These are phyloP conservation scores for Carex scoparia DNA, from an alignment of 176 grass and related monocot genomes.

Conservation along the genomic window DNA sequence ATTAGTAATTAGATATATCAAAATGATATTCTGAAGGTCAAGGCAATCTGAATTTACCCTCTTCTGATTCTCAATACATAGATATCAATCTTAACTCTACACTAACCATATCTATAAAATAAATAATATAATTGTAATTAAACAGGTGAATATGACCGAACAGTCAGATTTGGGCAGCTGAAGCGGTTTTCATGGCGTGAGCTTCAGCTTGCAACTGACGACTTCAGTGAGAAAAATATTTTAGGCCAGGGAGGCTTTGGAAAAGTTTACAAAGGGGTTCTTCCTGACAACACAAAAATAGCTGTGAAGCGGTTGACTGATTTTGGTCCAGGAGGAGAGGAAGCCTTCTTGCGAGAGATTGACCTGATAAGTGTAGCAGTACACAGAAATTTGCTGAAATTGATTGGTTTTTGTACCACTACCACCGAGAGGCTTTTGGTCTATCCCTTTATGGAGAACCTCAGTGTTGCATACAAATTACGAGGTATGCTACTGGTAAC, in stretches of 20 bases:
- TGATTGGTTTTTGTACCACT: slow-evolving; percentile 90
- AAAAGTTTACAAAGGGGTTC: slow-evolving; percentile 77
- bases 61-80: background rate
- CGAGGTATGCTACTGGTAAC: slow-evolving; percentile 49
- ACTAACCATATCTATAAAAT: background rate
- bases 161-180: slow-evolving; percentile 74
- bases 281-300: slow-evolving; percentile 50
- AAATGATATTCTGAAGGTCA: background rate
- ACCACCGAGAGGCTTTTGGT: slow-evolving; percentile 62
- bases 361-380: slow-evolving; percentile 87
- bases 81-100: background rate
- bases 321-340: slow-evolving; percentile 44
- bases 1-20: background rate
- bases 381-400: slow-evolving; percentile 79
- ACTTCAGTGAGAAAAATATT: slow-evolving; percentile 68
- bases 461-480: slow-evolving; percentile 72
- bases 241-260: slow-evolving; percentile 88
- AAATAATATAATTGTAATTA: slow-evolving; percentile 8
- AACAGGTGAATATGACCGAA: slow-evolving; percentile 64
- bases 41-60: background rate
- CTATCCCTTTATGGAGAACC: slow-evolving; percentile 93
- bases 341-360: slow-evolving; percentile 74
- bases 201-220: slow-evolving; percentile 69
- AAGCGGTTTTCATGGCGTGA: slow-evolving; percentile 68
- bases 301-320: slow-evolving; percentile 63